Evolutionary conservation across 768 basidiomycete species (phyloP).

Genomic region (Rickenella mellea): DNA sequence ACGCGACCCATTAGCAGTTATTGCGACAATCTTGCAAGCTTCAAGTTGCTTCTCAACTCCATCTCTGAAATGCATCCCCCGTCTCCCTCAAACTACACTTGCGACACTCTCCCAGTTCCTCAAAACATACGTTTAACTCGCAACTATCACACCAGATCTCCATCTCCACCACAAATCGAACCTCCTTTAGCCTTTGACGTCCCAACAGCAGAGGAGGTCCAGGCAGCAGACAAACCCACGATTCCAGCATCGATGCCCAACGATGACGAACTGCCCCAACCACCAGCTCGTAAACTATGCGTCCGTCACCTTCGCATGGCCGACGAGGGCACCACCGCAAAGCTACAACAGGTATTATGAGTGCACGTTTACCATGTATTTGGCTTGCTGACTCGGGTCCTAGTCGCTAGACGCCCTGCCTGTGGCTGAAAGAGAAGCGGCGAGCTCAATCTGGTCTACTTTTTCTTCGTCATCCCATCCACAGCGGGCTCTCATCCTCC

Average conservation of each 20-base stretch:
- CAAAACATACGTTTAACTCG: slow-evolving; percentile 29
- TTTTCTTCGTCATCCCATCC: slow-evolving; percentile 93
- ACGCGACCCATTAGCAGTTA: not conserved
- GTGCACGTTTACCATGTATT: not conserved
- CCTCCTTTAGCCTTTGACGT: slow-evolving; percentile 12
- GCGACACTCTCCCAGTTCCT: slow-evolving; percentile 65
- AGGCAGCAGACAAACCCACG: slow-evolving; percentile 2
- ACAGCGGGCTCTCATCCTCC: slow-evolving; percentile 86
- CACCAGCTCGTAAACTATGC: slow-evolving; percentile 71
- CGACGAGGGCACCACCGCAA: slow-evolving; percentile 87
- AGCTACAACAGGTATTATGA: slow-evolving; percentile 68
- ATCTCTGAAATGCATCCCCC: too few species aligned
- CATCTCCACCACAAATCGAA: slow-evolving; percentile 14
- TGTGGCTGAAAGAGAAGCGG: slow-evolving; percentile 73
- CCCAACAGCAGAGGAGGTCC: slow-evolving; percentile 11
- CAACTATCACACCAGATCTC: slow-evolving; percentile 14
- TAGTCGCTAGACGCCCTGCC: slow-evolving; percentile 89
- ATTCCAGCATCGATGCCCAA: slow-evolving; percentile 8
- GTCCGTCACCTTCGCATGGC: slow-evolving; percentile 94
- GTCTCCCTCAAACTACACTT: slow-evolving; percentile 34
- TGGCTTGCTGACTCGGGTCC: slow-evolving; percentile 1
- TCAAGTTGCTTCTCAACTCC: too few species aligned
- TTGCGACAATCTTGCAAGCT: not conserved
- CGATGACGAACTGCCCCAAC: slow-evolving; percentile 16
- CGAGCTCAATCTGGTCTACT: slow-evolving; percentile 91